Conservation (phyloP, 2,329 filamentous ascomycete genomes). For the Exophiala aquamarina region DNA sequence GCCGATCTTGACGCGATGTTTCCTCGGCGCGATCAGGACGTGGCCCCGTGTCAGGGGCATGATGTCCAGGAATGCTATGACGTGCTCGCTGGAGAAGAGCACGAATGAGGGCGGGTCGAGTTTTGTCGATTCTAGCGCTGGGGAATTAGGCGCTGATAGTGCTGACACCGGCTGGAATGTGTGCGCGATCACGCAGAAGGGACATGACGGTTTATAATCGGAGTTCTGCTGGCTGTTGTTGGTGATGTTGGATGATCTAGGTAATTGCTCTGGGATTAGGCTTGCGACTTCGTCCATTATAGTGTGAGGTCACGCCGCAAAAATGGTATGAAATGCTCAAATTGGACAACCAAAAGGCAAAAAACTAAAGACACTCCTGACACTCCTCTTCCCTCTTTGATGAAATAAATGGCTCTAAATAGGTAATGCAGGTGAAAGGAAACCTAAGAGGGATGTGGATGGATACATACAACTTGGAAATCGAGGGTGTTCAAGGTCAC, state of each 20-base stretch:
- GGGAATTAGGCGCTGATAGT: conserved; percentile 14
- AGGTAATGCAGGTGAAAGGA: too few relatives aligned
- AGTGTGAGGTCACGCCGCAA: too few relatives aligned
- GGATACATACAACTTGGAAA: too few relatives aligned
- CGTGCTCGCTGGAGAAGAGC: conserved; percentile 72
- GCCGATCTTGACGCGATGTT: conserved; percentile 74
- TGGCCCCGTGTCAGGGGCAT: conserved; percentile 83
- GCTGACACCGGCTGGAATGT: conserved; percentile 45
- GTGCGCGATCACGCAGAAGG: conserved; percentile 59
- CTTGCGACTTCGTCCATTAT: not conserved
- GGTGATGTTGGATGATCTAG: not conserved
- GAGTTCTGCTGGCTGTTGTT: not conserved
- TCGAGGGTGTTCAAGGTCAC: too few relatives aligned
- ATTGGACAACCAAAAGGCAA: too few relatives aligned
- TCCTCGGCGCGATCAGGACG: conserved; percentile 75
- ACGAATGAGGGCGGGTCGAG: conserved; percentile 44
- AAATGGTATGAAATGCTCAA: too few relatives aligned
- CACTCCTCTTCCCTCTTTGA: too few relatives aligned
- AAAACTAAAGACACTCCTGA: too few relatives aligned
- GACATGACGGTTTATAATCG: conserved; percentile 39
- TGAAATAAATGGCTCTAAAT: too few relatives aligned
- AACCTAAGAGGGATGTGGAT: too few relatives aligned
- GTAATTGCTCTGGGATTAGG: not conserved
- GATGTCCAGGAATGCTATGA: conserved; percentile 91
- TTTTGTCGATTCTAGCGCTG: conserved; percentile 17